Conservation (phyloP, 2,329 filamentous ascomycete species). For the Fusarium sp. region DNA sequence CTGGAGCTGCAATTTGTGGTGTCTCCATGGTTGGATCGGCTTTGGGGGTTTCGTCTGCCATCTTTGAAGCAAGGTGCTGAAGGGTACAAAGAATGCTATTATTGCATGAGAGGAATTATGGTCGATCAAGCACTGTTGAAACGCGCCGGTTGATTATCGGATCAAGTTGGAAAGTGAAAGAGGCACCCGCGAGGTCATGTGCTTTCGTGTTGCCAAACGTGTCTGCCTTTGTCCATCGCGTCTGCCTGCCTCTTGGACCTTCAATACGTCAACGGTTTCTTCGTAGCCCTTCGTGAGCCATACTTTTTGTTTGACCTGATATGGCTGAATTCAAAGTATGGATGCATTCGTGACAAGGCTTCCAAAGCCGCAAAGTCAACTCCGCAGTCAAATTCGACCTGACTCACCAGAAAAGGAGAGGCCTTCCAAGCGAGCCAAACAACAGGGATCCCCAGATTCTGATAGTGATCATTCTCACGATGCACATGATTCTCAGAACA, state of each 20-base stretch:
- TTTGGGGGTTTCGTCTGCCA: slow-evolving; percentile 51
- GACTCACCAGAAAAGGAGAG: slow-evolving; percentile 35
- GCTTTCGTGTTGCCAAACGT: slow-evolving; percentile 54
- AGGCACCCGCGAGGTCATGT: slow-evolving; percentile 52
- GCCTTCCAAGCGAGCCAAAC: slow-evolving; percentile 53
- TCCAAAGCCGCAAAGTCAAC: slow-evolving; percentile 39
- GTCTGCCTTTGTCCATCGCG: slow-evolving; percentile 38
- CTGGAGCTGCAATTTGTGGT: slow-evolving; percentile 38
- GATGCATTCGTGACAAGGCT: slow-evolving; percentile 56
- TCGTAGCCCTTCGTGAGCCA: not conserved
- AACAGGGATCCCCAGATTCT: slow-evolving; percentile 42
- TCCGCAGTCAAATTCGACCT: slow-evolving; percentile 19
- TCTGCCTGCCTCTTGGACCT: slow-evolving; percentile 6
- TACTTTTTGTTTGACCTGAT: slow-evolving; percentile 1
- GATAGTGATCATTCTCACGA: slow-evolving; percentile 45
- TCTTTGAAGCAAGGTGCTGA: slow-evolving; percentile 27
- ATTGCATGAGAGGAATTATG: slow-evolving; percentile 6
- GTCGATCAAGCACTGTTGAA: slow-evolving; percentile 4
- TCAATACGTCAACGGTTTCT: slow-evolving; percentile 2
- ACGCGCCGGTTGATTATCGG: slow-evolving; percentile 49
- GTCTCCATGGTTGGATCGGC: slow-evolving; percentile 38
- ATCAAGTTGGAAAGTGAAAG: not conserved
- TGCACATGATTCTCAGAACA: slow-evolving; percentile 35
- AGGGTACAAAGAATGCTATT: slow-evolving; percentile 20
- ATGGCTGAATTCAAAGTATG: slow-evolving; percentile 49